Evolutionary conservation across 768 basidiomycete genomes (phyloP), one percentile per base, ranked within the genome.

Genomic region (Lactarius sp.): DNA sequence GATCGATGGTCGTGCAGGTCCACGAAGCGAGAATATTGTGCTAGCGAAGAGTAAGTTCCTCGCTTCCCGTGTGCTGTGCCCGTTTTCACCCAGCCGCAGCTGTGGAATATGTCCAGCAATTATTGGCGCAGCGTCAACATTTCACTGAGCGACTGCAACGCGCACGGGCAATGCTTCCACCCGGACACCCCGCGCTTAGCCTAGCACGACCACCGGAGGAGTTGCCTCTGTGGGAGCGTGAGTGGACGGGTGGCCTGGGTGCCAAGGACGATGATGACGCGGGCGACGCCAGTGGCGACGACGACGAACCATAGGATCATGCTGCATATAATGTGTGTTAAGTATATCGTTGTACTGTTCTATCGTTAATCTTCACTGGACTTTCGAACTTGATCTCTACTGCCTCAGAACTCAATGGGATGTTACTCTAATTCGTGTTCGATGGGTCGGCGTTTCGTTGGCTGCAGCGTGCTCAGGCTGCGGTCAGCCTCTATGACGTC

Each of bases 21-120:
- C 94, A 7, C 80, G 89, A 70, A 95, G 93, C 72, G 94, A 96
- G 76, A 92, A 92, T 62, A 83, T 95, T 51, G 93, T 96, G 4
- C 74, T 96, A 44, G 83, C 84, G 44, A 94, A 95, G 75, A 92
- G 94, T 95, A 71, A 70, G 91, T 80, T 18, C 65, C 42, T 51
- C 42, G 33, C 14, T 50, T 60, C 64, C 60, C 62, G 34, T 41
- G 34, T 60, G 47, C 65, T 33, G 66, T 59, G 67, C 56, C 49
- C 36, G 41, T 62, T 18, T 41, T 50, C 56, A 42, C 55, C 18
- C 49, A 22, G 41, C 42, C 58, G 3, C 67, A 96, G 94, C 94
- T 18, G 94, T 96, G 73, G 94, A 96, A 62, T 85, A 94, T 69
- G 79, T 96, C 66, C 83, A 83, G 37, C 80, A 79, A 0, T 79